Conservation (phyloP, 1,139 yeast genomes). For the Yamadazyma songkhlaensis region DNA sequence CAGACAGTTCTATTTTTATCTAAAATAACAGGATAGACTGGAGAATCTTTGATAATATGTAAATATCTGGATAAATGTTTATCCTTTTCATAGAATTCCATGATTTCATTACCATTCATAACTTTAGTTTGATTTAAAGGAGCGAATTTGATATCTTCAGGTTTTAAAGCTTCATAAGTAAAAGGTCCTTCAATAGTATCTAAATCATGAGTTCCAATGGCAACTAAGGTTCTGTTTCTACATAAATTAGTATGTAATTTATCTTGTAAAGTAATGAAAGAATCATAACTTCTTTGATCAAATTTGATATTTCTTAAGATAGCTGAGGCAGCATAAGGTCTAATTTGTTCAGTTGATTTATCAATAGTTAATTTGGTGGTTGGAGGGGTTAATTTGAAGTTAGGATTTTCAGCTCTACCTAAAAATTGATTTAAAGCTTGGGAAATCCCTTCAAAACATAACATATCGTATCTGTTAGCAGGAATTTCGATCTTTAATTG, state of each 20-base stretch:
- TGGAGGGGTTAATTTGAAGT: conserved; percentile 60
- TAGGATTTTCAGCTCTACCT: conserved; percentile 65
- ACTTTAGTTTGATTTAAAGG: conserved; percentile 84
- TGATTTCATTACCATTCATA: conserved; percentile 73
- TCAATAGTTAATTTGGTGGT: conserved; percentile 68
- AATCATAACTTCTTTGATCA: conserved; percentile 82
- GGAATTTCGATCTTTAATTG: conserved; percentile 96
- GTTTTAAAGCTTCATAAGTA: conserved; percentile 82
- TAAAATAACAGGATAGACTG: conserved; percentile 86
- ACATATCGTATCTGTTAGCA: conserved; percentile 97
- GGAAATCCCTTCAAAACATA: conserved; percentile 97
- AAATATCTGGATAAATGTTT: conserved; percentile 86
- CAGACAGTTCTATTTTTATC: conserved; percentile 79
- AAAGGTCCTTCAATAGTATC: conserved; percentile 83
- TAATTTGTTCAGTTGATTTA: conserved; percentile 64
- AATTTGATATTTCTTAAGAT: conserved; percentile 79
- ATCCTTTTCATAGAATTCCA: conserved; percentile 90
- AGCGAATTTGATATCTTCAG: conserved; percentile 70
- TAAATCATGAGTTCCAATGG: conserved; percentile 96
- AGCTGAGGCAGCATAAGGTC: conserved; percentile 96
- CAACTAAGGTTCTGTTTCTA: conserved; percentile 95
- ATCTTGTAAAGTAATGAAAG: conserved; percentile 95
- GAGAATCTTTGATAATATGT: conserved; percentile 83
- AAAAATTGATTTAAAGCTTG: conserved; percentile 90
- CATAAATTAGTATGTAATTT: conserved; percentile 93